Evolutionary conservation across 176 grass and related monocot species (phyloP), one percentile per base, ranked within the genome.

Genomic region (Lolium perenne): DNA sequence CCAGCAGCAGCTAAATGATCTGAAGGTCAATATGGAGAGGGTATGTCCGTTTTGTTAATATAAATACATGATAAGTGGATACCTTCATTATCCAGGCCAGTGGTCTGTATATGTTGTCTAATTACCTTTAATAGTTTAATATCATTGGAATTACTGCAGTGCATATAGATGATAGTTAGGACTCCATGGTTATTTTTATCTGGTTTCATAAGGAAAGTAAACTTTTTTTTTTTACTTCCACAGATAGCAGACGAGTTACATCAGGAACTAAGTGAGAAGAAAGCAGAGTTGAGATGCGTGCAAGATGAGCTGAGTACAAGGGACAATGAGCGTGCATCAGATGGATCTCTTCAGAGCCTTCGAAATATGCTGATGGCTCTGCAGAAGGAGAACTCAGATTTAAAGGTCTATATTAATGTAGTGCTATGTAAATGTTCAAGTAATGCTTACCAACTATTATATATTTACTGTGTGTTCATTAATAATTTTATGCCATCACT

Each of bases 251-350:
- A 86, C 87, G 88, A 90, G 60, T 84, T 94, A 53, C 87, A 71
- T n/a, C 87, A 88, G 71, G 92, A 97, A 76, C 64, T 97, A 43
- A 87, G 75, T 88, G 92, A 94, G 59, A 97, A 94, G 80, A 88
- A 85, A 66, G 78, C 74, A 67, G 90, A 93, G 66, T 81, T 99
- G 77, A 87, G 49, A 71, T 56, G 2, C 29, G 32, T 90, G 48
- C 84, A 97, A 88, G 90, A 92, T 62, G 92, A 90, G 77, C 68
- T 86, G 64, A 97, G 64, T 72, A 86, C 40, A 91, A 88, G 82
- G 48, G 77, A 82, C 11, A 91, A 85, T 46, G 74, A 87, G 41
- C 67, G 78, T 16, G 54, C 72, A 83, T 89, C 82, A 74, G 87
- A 90, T 54, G 82, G 64, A 81, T 91, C 92, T 68, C 21, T 91